Conservation (phyloP, 176 grass and related monocot genomes). For the Puya raimondii region DNA sequence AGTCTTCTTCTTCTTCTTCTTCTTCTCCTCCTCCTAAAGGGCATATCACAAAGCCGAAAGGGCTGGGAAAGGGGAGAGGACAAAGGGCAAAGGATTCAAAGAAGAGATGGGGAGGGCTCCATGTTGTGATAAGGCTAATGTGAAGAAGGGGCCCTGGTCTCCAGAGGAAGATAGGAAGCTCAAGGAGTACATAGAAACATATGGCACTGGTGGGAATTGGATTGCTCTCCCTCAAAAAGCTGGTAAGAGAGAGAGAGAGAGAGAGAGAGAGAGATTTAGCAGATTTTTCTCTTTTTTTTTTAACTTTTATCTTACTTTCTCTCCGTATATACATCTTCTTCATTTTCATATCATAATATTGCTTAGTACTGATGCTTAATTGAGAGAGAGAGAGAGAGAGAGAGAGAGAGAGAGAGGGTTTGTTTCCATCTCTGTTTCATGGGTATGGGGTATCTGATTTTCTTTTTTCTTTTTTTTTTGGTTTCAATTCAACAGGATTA, state of each 20-base stretch:
- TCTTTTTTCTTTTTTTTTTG: not conserved
- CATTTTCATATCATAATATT: no score
- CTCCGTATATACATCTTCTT: no score
- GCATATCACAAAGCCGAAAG: not conserved
- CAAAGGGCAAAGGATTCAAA: not conserved
- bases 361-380: no score
- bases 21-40: not conserved
- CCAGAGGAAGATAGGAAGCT: slow-evolving; percentile 68
- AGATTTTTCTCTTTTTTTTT: no score
- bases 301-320: no score
- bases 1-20: not conserved
- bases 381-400: slow-evolving; percentile 1
- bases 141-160: slow-evolving; percentile 84
- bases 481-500: slow-evolving; percentile 21
- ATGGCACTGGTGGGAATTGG: slow-evolving; percentile 61
- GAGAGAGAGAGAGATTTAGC: not conserved
- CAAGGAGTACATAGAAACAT: slow-evolving; percentile 65
- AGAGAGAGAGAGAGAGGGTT: not conserved
- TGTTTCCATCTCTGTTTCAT: not conserved
- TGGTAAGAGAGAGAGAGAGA: slow-evolving; percentile 25
- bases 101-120: slow-evolving; percentile 60
- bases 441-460: not conserved
- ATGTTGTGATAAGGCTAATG: slow-evolving; percentile 66
- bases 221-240: slow-evolving; percentile 62
- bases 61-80: not conserved